A percentile compares a stretch with the other conserved stretches of the same genome.
phyloP scores from a whole-genome alignment of 371 early-diverging fungal genomes.

The Mucor velutinosus region DNA sequence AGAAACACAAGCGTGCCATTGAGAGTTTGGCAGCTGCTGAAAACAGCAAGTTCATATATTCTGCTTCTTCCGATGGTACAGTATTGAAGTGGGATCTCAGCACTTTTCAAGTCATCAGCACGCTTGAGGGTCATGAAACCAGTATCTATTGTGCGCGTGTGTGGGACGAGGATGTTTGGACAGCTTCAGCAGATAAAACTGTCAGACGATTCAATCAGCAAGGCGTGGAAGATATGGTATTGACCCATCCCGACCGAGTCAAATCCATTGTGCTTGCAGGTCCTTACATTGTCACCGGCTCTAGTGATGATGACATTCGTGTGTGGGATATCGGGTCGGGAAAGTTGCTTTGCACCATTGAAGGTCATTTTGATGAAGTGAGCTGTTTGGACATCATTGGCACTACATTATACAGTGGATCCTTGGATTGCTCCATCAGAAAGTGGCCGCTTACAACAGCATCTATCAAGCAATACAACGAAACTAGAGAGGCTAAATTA shows the following conservation, averaged over 20 bases:
- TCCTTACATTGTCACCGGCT: conserved; percentile 74
- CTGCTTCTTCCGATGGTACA: conserved; percentile 69
- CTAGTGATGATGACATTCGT: conserved; percentile 80
- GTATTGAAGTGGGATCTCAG: conserved; percentile 70
- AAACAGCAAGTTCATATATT: conserved; percentile 57
- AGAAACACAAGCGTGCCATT: conserved; percentile 66
- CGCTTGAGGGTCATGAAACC: conserved; percentile 71
- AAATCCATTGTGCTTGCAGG: conserved; percentile 67
- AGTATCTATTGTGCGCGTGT: conserved; percentile 64
- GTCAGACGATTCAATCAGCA: conserved; percentile 67
- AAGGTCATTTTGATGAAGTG: conserved; percentile 85
- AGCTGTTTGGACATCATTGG: conserved; percentile 59
- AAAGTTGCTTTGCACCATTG: conserved; percentile 63
- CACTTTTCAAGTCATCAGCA: conserved; percentile 37
- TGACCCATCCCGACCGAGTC: conserved; percentile 83
- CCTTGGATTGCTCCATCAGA: conserved; percentile 79
- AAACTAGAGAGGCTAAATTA: conserved; percentile 16
- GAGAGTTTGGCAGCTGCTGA: conserved; percentile 59
- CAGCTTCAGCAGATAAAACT: conserved; percentile 81
- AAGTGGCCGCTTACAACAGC: conserved; percentile 64
- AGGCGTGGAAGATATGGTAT: conserved; percentile 60
- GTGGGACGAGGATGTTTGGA: conserved; percentile 68
- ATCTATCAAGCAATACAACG: conserved; percentile 35
- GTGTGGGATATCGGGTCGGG: conserved; percentile 84
- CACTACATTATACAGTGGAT: conserved; percentile 67